phyloP scores from a whole-genome alignment of 2,329 filamentous ascomycete species.

The Aspergillus thermomutatus region DNA sequence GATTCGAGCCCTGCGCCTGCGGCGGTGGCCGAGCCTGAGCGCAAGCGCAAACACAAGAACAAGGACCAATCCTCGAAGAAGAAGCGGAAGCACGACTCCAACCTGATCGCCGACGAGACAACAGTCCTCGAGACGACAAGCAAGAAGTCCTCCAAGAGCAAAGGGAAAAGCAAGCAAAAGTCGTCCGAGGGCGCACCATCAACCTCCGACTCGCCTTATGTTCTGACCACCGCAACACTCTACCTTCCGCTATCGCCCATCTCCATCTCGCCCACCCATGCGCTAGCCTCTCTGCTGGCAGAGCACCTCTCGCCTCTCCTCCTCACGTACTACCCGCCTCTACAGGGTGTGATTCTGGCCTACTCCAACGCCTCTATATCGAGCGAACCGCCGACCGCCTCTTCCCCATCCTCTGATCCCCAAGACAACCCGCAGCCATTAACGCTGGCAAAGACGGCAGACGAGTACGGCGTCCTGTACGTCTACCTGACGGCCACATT shows the following conservation, averaged over 20 bases:
- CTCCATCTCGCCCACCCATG: constrained; percentile 49
- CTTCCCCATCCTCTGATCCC: constrained; percentile 25
- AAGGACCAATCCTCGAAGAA: constrained; percentile 41
- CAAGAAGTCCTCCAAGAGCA: constrained; percentile 32
- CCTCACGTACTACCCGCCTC: constrained; percentile 60
- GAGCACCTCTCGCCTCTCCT: constrained; percentile 61
- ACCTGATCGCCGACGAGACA: constrained; percentile 16
- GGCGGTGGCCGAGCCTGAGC: constrained; percentile 25
- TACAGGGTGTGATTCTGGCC: constrained; percentile 56
- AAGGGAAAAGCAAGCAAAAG: constrained; percentile 37
- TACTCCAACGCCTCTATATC: constrained; percentile 48
- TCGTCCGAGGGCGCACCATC: constrained; percentile 19
- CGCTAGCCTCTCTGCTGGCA: constrained; percentile 56
- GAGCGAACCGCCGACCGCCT: constrained; percentile 38
- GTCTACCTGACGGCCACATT: constrained; percentile 88
- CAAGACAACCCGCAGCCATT: constrained; percentile 36
- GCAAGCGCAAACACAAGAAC: constrained; percentile 43
- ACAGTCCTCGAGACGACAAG: constrained; percentile 26
- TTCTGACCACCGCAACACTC: constrained; percentile 74
- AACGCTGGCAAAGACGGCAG: constrained; percentile 48
- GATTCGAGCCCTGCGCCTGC: constrained; percentile 23
- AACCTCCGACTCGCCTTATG: constrained; percentile 64
- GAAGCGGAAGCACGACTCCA: constrained; percentile 39
- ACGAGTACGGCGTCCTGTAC: constrained; percentile 83
- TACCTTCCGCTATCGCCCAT: constrained; percentile 60